Conservation (phyloP, 78 protist species). For the Parvularia atlantis region DNA sequence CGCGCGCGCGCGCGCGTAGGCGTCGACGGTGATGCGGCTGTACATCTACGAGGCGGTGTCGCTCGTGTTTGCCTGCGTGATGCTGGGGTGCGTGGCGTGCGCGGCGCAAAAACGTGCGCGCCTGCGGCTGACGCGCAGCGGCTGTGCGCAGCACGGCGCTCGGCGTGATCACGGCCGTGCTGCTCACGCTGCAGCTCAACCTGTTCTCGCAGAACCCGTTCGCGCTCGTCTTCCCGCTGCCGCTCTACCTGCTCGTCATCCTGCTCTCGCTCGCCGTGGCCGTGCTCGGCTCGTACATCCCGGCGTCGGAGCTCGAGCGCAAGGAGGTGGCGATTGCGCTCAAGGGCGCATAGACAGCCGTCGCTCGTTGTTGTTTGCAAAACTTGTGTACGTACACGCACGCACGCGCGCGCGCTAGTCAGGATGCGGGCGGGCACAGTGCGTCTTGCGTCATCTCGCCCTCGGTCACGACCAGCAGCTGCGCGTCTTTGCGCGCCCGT, state of each 20-base stretch:
- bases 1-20: too few species aligned
- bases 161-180: constrained; percentile 40
- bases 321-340: constrained; percentile 50
- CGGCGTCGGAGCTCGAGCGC: constrained; percentile 34
- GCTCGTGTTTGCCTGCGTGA: constrained; percentile 34
- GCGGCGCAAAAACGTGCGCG: too few species aligned
- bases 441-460: too few species aligned
- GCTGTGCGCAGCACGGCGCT: too few species aligned
- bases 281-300: constrained; percentile 52
- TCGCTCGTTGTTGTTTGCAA: too few species aligned
- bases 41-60: constrained; percentile 64
- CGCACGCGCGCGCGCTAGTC: too few species aligned
- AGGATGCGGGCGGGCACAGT: too few species aligned
- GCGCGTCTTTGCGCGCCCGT: too few species aligned
- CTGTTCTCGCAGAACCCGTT: constrained; percentile 81
- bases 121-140: too few species aligned
- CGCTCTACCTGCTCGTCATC: constrained; percentile 48
- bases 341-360: constrained; percentile 15
- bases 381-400: too few species aligned
- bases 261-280: constrained; percentile 44
- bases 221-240: constrained; percentile 62
- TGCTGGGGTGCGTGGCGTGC: too few species aligned
- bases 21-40: constrained; percentile 30
- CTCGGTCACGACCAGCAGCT: too few species aligned
- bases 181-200: constrained; percentile 66